Conservation (phyloP, 129 eudicot genomes). For the Arctium lappa region DNA sequence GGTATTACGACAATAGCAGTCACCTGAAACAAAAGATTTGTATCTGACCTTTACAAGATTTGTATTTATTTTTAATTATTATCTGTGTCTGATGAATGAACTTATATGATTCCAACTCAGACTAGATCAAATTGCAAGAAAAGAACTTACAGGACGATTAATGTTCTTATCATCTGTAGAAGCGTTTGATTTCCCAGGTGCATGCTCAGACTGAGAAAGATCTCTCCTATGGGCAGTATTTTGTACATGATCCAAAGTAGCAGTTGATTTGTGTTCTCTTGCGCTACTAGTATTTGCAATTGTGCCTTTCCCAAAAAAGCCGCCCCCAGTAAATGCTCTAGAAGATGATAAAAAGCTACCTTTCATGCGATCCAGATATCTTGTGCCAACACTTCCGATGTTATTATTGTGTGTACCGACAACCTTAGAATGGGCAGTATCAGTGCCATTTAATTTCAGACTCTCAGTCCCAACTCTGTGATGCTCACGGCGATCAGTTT, state of each 20-base stretch:
- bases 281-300: slow-evolving; percentile 31
- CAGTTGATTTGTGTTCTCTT: slow-evolving; percentile 54
- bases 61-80: not conserved
- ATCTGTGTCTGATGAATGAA: not conserved
- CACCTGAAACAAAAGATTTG: not conserved
- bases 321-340: slow-evolving; percentile 71
- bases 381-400: slow-evolving; percentile 63
- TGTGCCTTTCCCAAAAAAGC: slow-evolving; percentile 66
- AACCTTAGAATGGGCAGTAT: slow-evolving; percentile 42
- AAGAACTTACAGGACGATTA: slow-evolving; percentile 59
- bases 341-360: slow-evolving; percentile 83
- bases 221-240: slow-evolving; percentile 45
- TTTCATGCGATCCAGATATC: slow-evolving; percentile 83
- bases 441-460: slow-evolving; percentile 36
- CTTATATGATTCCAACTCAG: not conserved
- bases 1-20: not conserved
- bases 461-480: slow-evolving; percentile 44
- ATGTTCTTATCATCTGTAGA: slow-evolving; percentile 57
- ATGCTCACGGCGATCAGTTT: slow-evolving; percentile 43
- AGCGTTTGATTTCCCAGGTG: slow-evolving; percentile 32
- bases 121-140: not conserved
- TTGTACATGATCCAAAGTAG: slow-evolving; percentile 45
- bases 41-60: not conserved
- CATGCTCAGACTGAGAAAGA: slow-evolving; percentile 40
- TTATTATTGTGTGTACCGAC: slow-evolving; percentile 31